Percentiles rank a stretch among this genome's conserved stretches.
Conservation (phyloP, 805 yeast genomes). For the Debaryomyces castellii region DNA sequence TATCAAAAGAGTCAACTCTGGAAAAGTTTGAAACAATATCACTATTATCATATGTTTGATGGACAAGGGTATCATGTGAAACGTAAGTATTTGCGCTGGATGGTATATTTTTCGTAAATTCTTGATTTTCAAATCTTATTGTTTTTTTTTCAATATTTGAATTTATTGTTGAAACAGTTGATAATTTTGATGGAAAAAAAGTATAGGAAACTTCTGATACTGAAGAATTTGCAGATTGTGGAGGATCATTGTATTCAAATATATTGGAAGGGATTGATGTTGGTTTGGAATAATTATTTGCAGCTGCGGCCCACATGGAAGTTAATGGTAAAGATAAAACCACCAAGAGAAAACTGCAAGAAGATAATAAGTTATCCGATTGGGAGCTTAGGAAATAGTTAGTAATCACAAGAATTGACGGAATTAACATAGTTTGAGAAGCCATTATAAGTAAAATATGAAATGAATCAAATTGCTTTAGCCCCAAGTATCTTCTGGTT, state of each 20-base stretch:
- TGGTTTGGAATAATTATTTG: conserved; percentile 44
- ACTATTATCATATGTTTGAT: neutral
- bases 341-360: conserved; percentile 60
- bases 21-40: neutral
- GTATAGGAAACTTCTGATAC: conserved; percentile 4
- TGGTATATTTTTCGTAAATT: neutral
- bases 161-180: conserved; percentile 1
- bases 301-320: conserved; percentile 83
- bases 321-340: conserved; percentile 78
- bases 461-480: conserved; percentile 77
- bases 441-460: conserved; percentile 82
- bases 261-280: conserved; percentile 14
- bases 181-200: conserved; percentile 12
- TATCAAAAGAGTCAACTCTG: conserved; percentile 7
- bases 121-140: neutral
- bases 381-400: conserved; percentile 33
- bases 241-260: conserved; percentile 3
- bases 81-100: neutral
- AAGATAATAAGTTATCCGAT: conserved; percentile 40
- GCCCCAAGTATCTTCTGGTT: conserved; percentile 73
- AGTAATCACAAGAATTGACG: conserved; percentile 65
- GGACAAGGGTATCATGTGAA: conserved; percentile 1
- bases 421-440: conserved; percentile 76
- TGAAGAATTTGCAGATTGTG: conserved; percentile 2
- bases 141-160: conserved; percentile 6